Base-by-base conservation (phyloP, 129 eudicot genomes). In the Tanacetum coccineum region DNA sequence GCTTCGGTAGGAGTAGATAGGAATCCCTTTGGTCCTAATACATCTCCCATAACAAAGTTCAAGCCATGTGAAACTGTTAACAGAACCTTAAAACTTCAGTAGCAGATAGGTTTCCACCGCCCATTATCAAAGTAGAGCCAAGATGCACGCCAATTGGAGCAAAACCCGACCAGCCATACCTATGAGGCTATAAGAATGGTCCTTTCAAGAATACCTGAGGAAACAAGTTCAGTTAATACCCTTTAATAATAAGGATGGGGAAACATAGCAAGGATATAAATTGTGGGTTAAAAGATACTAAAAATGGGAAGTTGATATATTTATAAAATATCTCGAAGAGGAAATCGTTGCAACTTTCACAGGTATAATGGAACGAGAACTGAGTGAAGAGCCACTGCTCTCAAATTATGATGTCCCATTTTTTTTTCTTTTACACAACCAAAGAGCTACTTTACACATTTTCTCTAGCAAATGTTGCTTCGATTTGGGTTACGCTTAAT, bases 61-160 rank as follows among this genome's bases (percentile, higher is more conserved):
- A 93, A 70, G n/a, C 96, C 99, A 61, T 93, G 99, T 59, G 99
- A 96, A 49, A 93, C 96, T 4, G 89, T 86, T 39, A n/a, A 89
- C 95, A 6, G 96, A 82, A n/a, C 96, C 99, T 77, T 62, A 79
- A 77, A 86, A 93, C 89, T 48, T 96, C 99, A 19, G 88, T 70
- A 13, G 99, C 99, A 67, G 87, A 89, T 53, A 82, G 85, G 68
- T 96, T 93, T 71, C 90, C 99, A 20, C 99, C 99, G 2, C 73
- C 74, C 99, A 93, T 93, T 82, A 93, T 81, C 72, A 89, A 78
- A 86, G 79, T 76, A 93, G 77, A 9, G 99, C 96, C 55, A 93
- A 25, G 78, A n/a, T 93, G 99, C n/a, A 93, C 99, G 63, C 99
- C 96, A 19, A 93, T 93, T 28, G 99, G 96, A 52, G 99, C 96